phyloP scores from a whole-genome alignment of 176 grass and related monocot genomes.

The Aegilops tauschii region DNA sequence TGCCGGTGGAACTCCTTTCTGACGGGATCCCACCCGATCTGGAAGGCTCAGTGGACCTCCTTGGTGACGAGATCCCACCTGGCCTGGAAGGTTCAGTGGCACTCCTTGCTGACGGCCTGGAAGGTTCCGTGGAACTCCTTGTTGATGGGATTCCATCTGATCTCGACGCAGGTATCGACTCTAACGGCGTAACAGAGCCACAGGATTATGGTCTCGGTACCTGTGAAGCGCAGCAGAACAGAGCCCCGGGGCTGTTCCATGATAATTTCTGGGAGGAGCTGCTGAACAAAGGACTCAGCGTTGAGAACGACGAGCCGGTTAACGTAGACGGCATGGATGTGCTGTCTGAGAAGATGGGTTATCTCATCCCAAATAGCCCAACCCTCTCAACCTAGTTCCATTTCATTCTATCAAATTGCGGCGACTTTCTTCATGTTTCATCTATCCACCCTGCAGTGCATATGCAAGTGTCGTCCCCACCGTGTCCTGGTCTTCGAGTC shows the following conservation, averaged over 20 bases:
- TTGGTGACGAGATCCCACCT: neutral
- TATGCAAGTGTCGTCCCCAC: neutral
- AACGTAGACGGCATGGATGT: slow-evolving; percentile 47
- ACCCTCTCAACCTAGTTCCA: neutral
- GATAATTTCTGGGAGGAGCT: slow-evolving; percentile 83
- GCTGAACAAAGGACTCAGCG: slow-evolving; percentile 45
- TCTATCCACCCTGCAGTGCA: neutral
- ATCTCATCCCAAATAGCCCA: slow-evolving; percentile 43
- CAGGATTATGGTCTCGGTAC: slow-evolving; percentile 13
- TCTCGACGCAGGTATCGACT: neutral
- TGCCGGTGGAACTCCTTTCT: neutral
- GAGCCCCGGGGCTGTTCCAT: slow-evolving; percentile 44
- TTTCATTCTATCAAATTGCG: neutral
- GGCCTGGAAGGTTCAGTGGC: neutral
- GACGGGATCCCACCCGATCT: neutral
- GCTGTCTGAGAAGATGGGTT: slow-evolving; percentile 62
- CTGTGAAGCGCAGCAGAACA: slow-evolving; percentile 11
- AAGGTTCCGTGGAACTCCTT: slow-evolving; percentile 26
- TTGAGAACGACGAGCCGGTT: slow-evolving; percentile 32
- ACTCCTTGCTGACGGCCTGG: neutral
- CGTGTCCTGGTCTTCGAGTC: neutral
- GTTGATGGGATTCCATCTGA: slow-evolving; percentile 28
- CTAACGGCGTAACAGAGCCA: neutral
- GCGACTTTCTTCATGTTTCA: neutral
- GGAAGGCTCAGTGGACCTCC: neutral